These are phyloP conservation scores for Crotalaria pallida DNA, from an alignment of 306 rosid species.

Conservation along the genomic window DNA sequence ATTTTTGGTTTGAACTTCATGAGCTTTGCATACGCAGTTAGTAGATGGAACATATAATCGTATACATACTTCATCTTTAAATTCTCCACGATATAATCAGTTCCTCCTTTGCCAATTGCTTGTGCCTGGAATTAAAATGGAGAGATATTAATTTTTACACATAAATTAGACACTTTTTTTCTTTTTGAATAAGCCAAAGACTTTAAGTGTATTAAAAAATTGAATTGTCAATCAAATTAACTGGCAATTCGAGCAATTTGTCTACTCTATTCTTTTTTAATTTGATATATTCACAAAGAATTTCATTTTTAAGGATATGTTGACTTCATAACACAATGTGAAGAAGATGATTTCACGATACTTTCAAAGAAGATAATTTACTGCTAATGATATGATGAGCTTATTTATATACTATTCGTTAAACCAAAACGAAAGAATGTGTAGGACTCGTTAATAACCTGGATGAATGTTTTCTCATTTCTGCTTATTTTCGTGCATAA, in stretches of 20 bases:
- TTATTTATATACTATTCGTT: too few species aligned
- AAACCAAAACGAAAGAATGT: neutral
- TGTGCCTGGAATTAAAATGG: constrained; percentile 29
- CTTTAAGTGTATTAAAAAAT: too few species aligned
- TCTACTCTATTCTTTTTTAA: neutral
- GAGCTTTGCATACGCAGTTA: constrained; percentile 36
- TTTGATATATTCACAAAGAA: neutral
- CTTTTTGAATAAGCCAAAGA: neutral
- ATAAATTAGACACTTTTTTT: neutral
- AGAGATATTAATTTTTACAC: neutral
- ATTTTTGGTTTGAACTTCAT: constrained; percentile 36
- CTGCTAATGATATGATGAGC: neutral
- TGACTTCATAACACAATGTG: neutral
- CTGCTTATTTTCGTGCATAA: neutral
- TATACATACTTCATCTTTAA: constrained; percentile 43
- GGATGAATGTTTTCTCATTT: neutral
- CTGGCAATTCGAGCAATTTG: neutral
- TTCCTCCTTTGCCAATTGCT: constrained; percentile 30
- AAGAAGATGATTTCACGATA: neutral
- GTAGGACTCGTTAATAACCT: neutral
- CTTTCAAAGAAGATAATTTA: neutral
- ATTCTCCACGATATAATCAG: constrained; percentile 23
- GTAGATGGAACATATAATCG: constrained; percentile 43
- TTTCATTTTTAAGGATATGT: neutral
- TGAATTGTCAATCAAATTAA: neutral